Conservation (phyloP, 1,284 basidiomycete species). For the Trametes polyzona region DNA sequence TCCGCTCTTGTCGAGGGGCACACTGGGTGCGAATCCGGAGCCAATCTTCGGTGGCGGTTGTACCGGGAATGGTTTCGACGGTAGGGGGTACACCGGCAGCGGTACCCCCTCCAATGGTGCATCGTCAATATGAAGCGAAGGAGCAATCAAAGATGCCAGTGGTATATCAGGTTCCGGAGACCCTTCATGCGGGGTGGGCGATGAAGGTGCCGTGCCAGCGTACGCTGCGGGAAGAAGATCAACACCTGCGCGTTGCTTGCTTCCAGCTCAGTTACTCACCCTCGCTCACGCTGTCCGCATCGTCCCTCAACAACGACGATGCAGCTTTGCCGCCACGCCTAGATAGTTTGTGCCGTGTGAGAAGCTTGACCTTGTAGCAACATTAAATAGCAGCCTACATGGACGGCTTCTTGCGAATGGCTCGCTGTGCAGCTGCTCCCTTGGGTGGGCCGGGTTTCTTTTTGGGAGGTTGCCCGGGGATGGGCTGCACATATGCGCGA, state of each 20-base stretch:
- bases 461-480: slow-evolving; percentile 30
- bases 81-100: slow-evolving; percentile 73
- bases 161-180: slow-evolving; percentile 32
- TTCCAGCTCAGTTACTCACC: slow-evolving; percentile 23
- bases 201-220: slow-evolving; percentile 23
- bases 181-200: slow-evolving; percentile 19
- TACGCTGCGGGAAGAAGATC: slow-evolving; percentile 6
- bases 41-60: slow-evolving; percentile 73
- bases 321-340: slow-evolving; percentile 28
- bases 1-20: slow-evolving; percentile 65
- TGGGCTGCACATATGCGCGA: not conserved
- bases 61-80: slow-evolving; percentile 77
- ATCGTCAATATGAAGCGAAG: slow-evolving; percentile 42
- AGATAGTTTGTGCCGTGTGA: not conserved
- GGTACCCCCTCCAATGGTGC: slow-evolving; percentile 59
- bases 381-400: slow-evolving; percentile 42
- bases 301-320: slow-evolving; percentile 34
- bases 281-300: slow-evolving; percentile 48
- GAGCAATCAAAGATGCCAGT: slow-evolving; percentile 21
- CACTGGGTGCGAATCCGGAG: slow-evolving; percentile 67
- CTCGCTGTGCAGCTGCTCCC: slow-evolving; percentile 38
- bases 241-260: slow-evolving; percentile 22
- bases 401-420: slow-evolving; percentile 41
- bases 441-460: slow-evolving; percentile 44
- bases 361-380: not conserved